A percentile compares a stretch with the other conserved stretches of the same genome.
Evolutionary conservation across 2,329 filamentous ascomycete genomes (phyloP).

Genomic region (Fusarium agapanthi): DNA sequence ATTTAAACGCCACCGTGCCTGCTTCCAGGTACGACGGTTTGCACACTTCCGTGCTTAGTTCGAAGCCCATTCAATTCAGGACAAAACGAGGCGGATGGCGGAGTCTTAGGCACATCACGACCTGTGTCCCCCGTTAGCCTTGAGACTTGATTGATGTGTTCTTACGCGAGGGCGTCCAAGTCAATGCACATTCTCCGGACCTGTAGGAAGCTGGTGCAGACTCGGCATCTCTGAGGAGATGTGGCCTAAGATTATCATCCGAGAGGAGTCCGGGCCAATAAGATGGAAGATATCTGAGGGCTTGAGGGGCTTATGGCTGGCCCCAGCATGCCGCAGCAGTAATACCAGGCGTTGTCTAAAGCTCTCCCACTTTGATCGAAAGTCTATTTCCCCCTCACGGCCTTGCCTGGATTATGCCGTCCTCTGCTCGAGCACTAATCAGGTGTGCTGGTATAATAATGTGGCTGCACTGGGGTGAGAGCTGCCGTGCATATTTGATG

Average conservation of each 20-base stretch:
- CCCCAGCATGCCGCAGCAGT: slow-evolving; percentile 9
- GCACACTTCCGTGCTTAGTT: not conserved
- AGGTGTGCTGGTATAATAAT: slow-evolving; percentile 23
- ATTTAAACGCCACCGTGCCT: slow-evolving; percentile 39
- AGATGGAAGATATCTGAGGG: not conserved
- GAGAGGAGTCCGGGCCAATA: slow-evolving; percentile 19
- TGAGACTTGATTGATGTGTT: not conserved
- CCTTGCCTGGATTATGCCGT: slow-evolving; percentile 18
- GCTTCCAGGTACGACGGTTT: slow-evolving; percentile 23
- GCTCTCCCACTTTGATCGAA: slow-evolving; percentile 32
- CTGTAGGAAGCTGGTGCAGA: slow-evolving; percentile 3
- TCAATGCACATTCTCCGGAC: not conserved
- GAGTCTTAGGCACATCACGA: not conserved
- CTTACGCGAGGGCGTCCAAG: not conserved
- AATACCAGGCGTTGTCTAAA: slow-evolving; percentile 24
- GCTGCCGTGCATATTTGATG: slow-evolving; percentile 26
- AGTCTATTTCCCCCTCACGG: slow-evolving; percentile 41
- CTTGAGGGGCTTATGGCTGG: slow-evolving; percentile 25
- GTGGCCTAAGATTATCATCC: slow-evolving; percentile 10
- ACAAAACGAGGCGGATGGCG: not conserved
- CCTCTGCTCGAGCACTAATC: slow-evolving; percentile 13
- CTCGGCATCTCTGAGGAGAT: not conserved
- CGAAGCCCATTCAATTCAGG: not conserved
- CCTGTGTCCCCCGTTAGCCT: not conserved
- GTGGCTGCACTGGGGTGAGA: slow-evolving; percentile 21